A percentile compares a stretch with the other conserved stretches of the same genome.
These are phyloP conservation scores for Nigrospora oryzae DNA, from an alignment of 2,329 filamentous ascomycete species.

Conservation along the genomic window DNA sequence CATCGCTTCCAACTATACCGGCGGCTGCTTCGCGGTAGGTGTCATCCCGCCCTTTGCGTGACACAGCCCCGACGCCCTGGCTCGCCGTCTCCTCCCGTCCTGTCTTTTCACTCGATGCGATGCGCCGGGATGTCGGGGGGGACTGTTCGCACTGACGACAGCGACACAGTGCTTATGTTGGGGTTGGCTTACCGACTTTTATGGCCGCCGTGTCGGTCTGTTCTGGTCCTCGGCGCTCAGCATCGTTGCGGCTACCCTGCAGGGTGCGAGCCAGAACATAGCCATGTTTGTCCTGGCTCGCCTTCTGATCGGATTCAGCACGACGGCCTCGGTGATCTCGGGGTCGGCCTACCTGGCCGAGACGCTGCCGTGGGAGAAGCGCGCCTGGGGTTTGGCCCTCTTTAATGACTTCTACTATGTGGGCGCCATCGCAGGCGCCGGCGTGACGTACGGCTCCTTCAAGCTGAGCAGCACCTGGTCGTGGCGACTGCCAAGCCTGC, in stretches of 20 bases:
- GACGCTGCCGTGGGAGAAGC: constrained; percentile 1
- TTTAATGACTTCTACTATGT: constrained; percentile 14
- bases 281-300: constrained; percentile 17
- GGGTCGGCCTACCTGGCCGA: constrained; percentile 2
- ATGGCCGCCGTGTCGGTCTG: constrained; percentile 15
- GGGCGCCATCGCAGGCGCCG: constrained; percentile 17
- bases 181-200: constrained; percentile 13
- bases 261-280: constrained; percentile 12
- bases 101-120: no score
- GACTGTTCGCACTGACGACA: no score
- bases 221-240: constrained; percentile 8
- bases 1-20: constrained; percentile 15
- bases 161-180: constrained; percentile 6
- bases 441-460: constrained; percentile 21
- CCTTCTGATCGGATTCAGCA: constrained; percentile 15
- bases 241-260: constrained; percentile 12
- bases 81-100: no score
- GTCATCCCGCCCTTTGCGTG: not conserved
- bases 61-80: no score
- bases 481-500: constrained; percentile 24
- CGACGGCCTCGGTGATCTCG: constrained; percentile 3
- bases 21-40: constrained; percentile 10
- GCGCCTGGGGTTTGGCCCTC: constrained; percentile 1
- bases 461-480: constrained; percentile 24
- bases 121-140: no score